These are phyloP conservation scores for Xylaria sp. DNA, from an alignment of 495 filamentous ascomycete genomes.

Conservation along the genomic window DNA sequence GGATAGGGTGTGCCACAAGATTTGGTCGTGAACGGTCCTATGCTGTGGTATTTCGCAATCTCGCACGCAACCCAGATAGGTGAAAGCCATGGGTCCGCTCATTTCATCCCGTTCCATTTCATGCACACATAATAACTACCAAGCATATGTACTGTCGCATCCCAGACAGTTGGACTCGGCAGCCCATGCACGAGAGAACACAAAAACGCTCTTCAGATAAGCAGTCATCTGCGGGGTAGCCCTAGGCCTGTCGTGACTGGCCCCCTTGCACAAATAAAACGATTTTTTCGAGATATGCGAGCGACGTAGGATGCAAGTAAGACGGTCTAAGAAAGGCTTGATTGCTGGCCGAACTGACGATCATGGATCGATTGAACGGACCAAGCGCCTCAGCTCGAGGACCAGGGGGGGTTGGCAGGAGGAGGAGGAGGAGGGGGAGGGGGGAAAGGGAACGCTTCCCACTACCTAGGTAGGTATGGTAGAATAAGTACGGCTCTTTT, in stretches of 20 bases:
- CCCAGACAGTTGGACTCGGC: constrained; percentile 23
- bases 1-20: not conserved
- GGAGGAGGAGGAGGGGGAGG: no score
- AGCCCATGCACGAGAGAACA: constrained; percentile 1
- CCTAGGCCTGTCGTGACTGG: constrained; percentile 11
- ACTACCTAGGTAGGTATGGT: constrained; percentile 15
- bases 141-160: constrained; percentile 2
- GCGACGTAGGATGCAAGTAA: constrained; percentile 22
- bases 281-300: constrained; percentile 27
- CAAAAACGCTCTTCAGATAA: constrained; percentile 17
- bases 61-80: constrained; percentile 1
- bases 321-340: constrained; percentile 22
- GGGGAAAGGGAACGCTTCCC: not conserved
- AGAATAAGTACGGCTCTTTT: constrained; percentile 11
- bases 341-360: constrained; percentile 3
- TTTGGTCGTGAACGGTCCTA: constrained; percentile 3
- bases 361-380: constrained; percentile 21
- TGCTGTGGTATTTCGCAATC: constrained; percentile 10
- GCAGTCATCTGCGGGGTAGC: constrained; percentile 28
- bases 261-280: constrained; percentile 9
- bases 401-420: constrained; percentile 9
- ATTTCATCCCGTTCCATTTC: constrained; percentile 6
- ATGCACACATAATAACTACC: constrained; percentile 17
- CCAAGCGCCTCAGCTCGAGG: constrained; percentile 10
- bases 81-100: constrained; percentile 15